A percentile compares a stretch with the other conserved stretches of the same genome.
phyloP scores from a whole-genome alignment of 2,329 filamentous ascomycete genomes.

The Alternaria postmessia region DNA sequence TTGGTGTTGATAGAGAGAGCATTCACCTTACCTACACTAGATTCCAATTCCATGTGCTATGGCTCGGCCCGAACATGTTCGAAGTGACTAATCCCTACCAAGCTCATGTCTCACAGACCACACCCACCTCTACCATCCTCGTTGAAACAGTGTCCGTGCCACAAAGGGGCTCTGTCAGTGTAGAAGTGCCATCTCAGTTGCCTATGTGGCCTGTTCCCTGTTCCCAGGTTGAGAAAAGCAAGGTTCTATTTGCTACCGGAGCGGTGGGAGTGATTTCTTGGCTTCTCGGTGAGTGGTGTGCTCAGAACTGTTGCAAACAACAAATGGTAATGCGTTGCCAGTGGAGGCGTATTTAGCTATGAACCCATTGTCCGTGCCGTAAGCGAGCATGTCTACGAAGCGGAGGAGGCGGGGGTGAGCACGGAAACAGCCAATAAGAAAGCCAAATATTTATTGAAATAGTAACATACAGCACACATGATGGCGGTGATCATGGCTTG shows the following conservation, averaged over 20 bases:
- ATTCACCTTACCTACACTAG: background rate
- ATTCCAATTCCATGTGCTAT: slow-evolving; percentile 14
- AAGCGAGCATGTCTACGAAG: background rate
- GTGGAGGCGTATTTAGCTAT: slow-evolving; percentile 10
- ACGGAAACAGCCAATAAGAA: background rate
- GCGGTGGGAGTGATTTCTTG: slow-evolving; percentile 7
- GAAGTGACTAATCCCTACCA: background rate
- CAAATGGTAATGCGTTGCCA: background rate
- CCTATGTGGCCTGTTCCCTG: slow-evolving; percentile 3
- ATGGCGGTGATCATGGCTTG: background rate
- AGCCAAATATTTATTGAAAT: background rate
- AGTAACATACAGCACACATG: slow-evolving; percentile 2
- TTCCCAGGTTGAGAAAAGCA: background rate
- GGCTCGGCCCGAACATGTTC: slow-evolving; percentile 15
- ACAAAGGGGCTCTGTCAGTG: background rate
- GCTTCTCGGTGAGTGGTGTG: background rate
- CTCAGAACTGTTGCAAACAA: background rate
- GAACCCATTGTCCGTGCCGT: slow-evolving; percentile 19
- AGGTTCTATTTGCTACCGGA: slow-evolving; percentile 13
- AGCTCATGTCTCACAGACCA: background rate
- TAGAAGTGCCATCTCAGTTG: background rate
- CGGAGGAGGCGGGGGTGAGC: background rate
- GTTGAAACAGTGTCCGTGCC: slow-evolving; percentile 5
- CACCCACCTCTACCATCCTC: background rate
- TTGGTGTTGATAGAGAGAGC: background rate